These are phyloP conservation scores for Suillus bovinus DNA, from an alignment of 768 basidiomycete genomes.

Conservation along the genomic window DNA sequence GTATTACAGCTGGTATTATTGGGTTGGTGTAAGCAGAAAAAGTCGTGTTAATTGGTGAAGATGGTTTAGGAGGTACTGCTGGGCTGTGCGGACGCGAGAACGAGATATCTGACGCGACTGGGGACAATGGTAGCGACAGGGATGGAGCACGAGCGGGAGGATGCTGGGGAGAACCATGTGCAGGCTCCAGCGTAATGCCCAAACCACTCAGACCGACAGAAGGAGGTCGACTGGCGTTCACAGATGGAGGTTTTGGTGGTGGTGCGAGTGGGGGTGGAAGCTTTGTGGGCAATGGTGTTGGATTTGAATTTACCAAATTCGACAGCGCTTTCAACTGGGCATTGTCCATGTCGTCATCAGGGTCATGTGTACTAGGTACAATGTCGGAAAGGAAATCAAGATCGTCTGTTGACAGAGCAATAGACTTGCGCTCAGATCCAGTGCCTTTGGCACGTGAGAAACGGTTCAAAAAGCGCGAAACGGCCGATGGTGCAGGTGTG, in stretches of 20 bases:
- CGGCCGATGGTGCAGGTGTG: slow-evolving; percentile 56
- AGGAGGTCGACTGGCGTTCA: slow-evolving; percentile 16
- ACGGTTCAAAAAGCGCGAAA: slow-evolving; percentile 80
- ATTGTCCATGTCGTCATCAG: slow-evolving; percentile 34
- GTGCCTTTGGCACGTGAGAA: slow-evolving; percentile 56
- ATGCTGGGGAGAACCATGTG: slow-evolving; percentile 5
- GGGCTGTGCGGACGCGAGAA: slow-evolving; percentile 19
- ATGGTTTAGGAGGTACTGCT: slow-evolving; percentile 9
- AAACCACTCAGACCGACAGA: slow-evolving; percentile 8
- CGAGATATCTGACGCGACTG: slow-evolving; percentile 28
- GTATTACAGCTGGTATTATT: slow-evolving; percentile 13
- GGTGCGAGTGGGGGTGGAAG: slow-evolving; percentile 50
- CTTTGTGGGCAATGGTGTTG: slow-evolving; percentile 39
- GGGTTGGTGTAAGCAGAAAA: slow-evolving; percentile 11
- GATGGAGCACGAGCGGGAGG: slow-evolving; percentile 14
- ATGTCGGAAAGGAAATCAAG: slow-evolving; percentile 77
- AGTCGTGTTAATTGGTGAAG: slow-evolving; percentile 5
- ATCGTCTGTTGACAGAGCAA: slow-evolving; percentile 78
- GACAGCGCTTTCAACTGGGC: slow-evolving; percentile 39
- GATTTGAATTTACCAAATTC: slow-evolving; percentile 42
- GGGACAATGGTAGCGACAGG: slow-evolving; percentile 28
- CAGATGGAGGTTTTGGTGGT: slow-evolving; percentile 29
- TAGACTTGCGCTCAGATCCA: slow-evolving; percentile 44
- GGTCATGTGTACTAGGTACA: slow-evolving; percentile 55
- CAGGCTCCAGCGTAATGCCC: slow-evolving; percentile 3